These are phyloP conservation scores for Cryptococcus wingfieldii DNA, from an alignment of 1,284 basidiomycete species.

Conservation along the genomic window DNA sequence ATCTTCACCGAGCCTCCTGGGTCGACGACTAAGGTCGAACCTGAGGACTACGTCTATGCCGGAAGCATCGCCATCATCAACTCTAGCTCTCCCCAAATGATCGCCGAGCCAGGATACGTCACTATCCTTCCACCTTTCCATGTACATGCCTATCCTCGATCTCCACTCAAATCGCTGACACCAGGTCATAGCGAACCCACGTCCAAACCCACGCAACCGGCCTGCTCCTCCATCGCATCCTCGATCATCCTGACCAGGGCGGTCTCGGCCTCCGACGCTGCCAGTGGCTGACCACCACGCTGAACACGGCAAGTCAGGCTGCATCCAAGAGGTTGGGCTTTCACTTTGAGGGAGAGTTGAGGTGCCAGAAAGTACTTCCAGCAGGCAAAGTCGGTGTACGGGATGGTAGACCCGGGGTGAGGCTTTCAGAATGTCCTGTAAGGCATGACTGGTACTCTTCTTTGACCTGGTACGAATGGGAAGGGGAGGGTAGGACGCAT, in stretches of 20 bases:
- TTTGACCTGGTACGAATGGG: conserved; percentile 43
- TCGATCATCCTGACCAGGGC: conserved; percentile 32
- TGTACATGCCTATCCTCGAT: conserved; percentile 12
- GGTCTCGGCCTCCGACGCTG: conserved; percentile 38
- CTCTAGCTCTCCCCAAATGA: conserved; percentile 24
- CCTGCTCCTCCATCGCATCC: conserved; percentile 35
- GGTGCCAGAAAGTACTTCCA: conserved; percentile 30
- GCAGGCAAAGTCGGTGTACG: conserved; percentile 28
- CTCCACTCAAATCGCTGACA: background rate
- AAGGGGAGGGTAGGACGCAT: conserved; percentile 31
- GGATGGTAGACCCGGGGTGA: conserved; percentile 24
- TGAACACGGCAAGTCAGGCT: conserved; percentile 28
- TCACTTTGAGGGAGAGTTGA: conserved; percentile 30
- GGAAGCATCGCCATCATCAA: conserved; percentile 34
- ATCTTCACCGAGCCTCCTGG: conserved; percentile 34
- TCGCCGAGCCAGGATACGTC: conserved; percentile 39
- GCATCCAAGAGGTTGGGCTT: conserved; percentile 36
- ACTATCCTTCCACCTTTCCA: conserved; percentile 36
- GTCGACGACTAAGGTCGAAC: conserved; percentile 12
- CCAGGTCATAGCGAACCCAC: conserved; percentile 28
- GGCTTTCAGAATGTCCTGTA: conserved; percentile 19
- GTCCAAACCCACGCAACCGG: conserved; percentile 40
- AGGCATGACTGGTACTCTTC: conserved; percentile 37
- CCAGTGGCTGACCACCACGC: conserved; percentile 41
- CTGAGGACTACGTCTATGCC: conserved; percentile 35